Evolutionary conservation across 1,284 basidiomycete genomes (phyloP).

Genomic region (Pseudozyma sp.): DNA sequence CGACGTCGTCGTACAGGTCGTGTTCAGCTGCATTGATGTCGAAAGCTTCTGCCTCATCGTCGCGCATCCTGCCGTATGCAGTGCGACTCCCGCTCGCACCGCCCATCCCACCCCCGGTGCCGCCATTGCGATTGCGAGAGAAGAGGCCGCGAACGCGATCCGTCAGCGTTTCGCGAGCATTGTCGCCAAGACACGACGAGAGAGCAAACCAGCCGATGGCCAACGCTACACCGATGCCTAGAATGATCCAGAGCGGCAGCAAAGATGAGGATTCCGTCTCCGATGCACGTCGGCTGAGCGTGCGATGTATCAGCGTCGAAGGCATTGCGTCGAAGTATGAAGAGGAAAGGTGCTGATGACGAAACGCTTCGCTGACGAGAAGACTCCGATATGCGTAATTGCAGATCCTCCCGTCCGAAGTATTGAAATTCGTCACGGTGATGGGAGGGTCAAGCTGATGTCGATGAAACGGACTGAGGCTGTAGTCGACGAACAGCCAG

Average conservation of each 20-base stretch:
- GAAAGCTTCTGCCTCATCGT: constrained; percentile 49
- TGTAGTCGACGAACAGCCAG: too few species aligned
- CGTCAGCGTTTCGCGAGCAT: constrained; percentile 28
- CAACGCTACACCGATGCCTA: constrained; percentile 39
- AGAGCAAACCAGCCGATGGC: constrained; percentile 52
- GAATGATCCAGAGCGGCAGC: constrained; percentile 49
- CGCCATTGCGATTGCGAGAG: constrained; percentile 16
- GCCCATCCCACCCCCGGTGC: constrained; percentile 2
- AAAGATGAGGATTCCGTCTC: constrained; percentile 37
- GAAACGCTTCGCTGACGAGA: too few species aligned
- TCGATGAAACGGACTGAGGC: too few species aligned
- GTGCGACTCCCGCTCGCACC: constrained; percentile 19
- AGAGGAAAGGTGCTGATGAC: background rate
- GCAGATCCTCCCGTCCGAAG: too few species aligned
- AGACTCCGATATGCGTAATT: too few species aligned
- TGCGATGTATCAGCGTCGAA: background rate
- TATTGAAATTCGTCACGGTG: too few species aligned
- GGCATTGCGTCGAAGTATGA: constrained; percentile 5
- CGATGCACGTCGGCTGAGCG: constrained; percentile 12
- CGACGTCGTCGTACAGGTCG: constrained; percentile 45
- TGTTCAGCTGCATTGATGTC: constrained; percentile 48
- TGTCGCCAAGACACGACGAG: constrained; percentile 50
- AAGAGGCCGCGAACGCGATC: constrained; percentile 29
- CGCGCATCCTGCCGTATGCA: constrained; percentile 45
- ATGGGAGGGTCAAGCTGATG: too few species aligned